Percentiles rank a stretch among this genome's conserved stretches.
Evolutionary conservation across 257 asterid genomes (phyloP).

Genomic region (Penstemon eatonii): DNA sequence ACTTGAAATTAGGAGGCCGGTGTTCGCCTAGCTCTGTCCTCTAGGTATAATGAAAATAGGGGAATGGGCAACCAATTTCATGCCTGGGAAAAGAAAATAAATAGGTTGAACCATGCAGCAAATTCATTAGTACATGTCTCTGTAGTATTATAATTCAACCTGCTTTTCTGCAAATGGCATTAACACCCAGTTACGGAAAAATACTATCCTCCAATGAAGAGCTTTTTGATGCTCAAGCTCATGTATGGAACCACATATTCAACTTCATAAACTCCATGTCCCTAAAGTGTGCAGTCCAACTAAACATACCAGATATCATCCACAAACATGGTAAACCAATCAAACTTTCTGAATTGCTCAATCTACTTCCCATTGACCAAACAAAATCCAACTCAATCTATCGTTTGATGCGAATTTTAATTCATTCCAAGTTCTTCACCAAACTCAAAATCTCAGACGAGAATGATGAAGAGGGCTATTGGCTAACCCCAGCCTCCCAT

Average conservation of each 20-base stretch:
- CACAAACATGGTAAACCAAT: conserved; percentile 3
- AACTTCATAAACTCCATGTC: conserved; percentile 17
- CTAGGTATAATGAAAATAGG: no score
- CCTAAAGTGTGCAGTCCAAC: conserved; percentile 1
- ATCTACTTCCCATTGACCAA: background rate
- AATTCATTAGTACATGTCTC: no score
- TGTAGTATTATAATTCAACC: no score
- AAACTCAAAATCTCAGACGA: background rate
- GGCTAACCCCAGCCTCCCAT: conserved; percentile 7
- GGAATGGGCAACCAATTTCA: no score
- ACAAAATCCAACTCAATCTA: background rate
- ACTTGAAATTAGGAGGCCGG: no score
- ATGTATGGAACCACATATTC: conserved; percentile 10
- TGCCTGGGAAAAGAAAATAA: no score
- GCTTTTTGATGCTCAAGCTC: conserved; percentile 16
- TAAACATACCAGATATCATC: background rate
- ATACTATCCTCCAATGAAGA: background rate
- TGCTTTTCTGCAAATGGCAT: background rate
- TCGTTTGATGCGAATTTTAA: background rate
- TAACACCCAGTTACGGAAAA: background rate
- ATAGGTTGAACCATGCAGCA: no score
- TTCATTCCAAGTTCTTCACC: background rate
- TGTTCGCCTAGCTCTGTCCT: no score
- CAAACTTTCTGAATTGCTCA: background rate
- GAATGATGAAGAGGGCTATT: conserved; percentile 1